phyloP scores from a whole-genome alignment of 306 rosid genomes.

The Cucurbita maxima region DNA sequence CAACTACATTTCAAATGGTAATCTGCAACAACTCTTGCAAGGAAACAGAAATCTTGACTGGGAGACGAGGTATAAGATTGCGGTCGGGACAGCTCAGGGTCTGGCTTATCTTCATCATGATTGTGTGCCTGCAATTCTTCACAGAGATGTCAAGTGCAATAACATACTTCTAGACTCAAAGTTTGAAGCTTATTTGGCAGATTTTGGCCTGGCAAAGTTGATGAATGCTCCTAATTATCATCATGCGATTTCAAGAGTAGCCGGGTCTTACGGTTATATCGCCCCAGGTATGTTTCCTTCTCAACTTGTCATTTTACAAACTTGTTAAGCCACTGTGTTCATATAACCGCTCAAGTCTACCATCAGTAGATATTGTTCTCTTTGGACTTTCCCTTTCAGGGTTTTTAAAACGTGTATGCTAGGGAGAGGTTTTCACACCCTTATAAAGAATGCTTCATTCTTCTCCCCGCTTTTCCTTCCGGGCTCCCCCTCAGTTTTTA shows the following conservation, averaged over 20 bases:
- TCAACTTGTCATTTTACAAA: background rate
- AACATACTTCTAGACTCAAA: conserved; percentile 89
- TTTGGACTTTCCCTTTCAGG: too few relatives aligned
- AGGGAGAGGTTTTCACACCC: too few relatives aligned
- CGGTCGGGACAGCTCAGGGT: conserved; percentile 91
- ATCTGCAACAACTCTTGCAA: conserved; percentile 70
- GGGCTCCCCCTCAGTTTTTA: too few relatives aligned
- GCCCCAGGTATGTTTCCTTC: conserved; percentile 64
- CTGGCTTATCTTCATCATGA: conserved; percentile 92
- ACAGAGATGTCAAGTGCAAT: conserved; percentile 94
- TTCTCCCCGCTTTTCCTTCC: too few relatives aligned
- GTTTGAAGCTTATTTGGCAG: conserved; percentile 79
- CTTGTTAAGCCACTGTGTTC: background rate
- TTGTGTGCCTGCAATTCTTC: conserved; percentile 85
- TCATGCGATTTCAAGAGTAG: conserved; percentile 92
- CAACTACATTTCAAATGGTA: conserved; percentile 84
- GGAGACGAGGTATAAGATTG: conserved; percentile 94
- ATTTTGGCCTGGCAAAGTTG: conserved; percentile 88
- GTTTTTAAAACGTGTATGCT: too few relatives aligned
- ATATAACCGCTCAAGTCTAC: too few relatives aligned
- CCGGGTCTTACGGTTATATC: conserved; percentile 94
- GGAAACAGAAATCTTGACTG: conserved; percentile 73
- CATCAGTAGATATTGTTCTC: too few relatives aligned
- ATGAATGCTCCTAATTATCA: conserved; percentile 73
- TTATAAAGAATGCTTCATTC: too few relatives aligned